Evolutionary conservation across 768 basidiomycete species (phyloP), one percentile per base, ranked within the genome.

Genomic region (Rhodotorula diobovata): DNA sequence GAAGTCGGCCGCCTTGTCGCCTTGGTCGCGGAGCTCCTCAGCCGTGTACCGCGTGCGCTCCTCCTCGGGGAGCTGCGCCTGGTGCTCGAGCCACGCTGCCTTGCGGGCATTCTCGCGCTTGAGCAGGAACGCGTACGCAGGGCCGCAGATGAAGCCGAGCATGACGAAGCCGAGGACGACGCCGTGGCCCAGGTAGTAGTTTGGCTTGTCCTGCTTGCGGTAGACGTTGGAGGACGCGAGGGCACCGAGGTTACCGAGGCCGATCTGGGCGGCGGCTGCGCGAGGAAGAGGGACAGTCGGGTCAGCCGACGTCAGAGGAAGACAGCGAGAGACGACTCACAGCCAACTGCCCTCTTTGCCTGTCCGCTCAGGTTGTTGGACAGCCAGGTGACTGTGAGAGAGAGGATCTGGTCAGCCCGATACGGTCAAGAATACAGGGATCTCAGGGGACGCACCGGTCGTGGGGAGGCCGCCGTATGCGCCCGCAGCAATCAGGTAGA

Each of bases 401-500:
- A 15, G 14, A 34, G 23, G 14, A 32, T 21, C 15, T 8, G 25
- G 32, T 54, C 53, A 54, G 53, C 30, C 8, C 34, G 30, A 2
- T 25, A 32, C 10, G 41, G n/a, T n/a, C 51, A 32, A 53, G 2
- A 46, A 2, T 32, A n/a, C 30, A 32, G 43, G 59, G 23, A 3
- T 14, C 18, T 0, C 18, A 34, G 21, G 45, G 21, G 10, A 23
- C 15, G 37, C 28, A 28, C 55, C 55, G n/a, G n/a, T 30, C 25
- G 63, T 48, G 11, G 70, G 70, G 14, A 77, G 73, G 16, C 74
- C 76, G 37, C 64, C 76, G 59, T 76, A 77, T 0, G 72, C 61
- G 34, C 77, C 77, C 10, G 46, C n/a, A 21, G 75, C 75, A 48
- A 73, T 67, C 30, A 77, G 67, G 77, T 75, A 73, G 21, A 76